These are phyloP conservation scores for Ananas comosus DNA, from an alignment of 176 grass and related monocot genomes.

Conservation along the genomic window DNA sequence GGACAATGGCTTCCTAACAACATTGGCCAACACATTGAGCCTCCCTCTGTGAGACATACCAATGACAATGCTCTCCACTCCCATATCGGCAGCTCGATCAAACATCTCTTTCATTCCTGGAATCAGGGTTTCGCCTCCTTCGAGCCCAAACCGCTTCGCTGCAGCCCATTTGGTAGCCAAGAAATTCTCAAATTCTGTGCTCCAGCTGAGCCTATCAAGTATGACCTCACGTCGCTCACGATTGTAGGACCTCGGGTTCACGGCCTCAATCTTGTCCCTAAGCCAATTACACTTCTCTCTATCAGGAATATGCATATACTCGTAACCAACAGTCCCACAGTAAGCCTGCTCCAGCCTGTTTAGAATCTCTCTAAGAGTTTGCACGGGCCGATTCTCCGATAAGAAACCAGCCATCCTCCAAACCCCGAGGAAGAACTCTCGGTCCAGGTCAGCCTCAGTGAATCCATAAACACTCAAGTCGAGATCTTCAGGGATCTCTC, in stretches of 20 bases:
- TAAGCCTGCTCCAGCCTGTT: slow-evolving; percentile 82
- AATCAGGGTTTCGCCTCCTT: slow-evolving; percentile 83
- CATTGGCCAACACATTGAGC: slow-evolving; percentile 86
- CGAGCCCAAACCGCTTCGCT: slow-evolving; percentile 83
- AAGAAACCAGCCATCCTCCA: slow-evolving; percentile 83
- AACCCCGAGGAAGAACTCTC: slow-evolving; percentile 91
- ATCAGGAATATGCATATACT: slow-evolving; percentile 94
- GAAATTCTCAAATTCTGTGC: slow-evolving; percentile 95
- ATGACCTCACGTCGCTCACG: slow-evolving; percentile 63
- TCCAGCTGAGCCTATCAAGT: slow-evolving; percentile 92
- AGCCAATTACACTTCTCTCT: slow-evolving; percentile 95
- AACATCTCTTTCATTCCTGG: slow-evolving; percentile 99
- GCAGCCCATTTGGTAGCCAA: slow-evolving; percentile 91
- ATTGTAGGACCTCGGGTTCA: slow-evolving; percentile 32
- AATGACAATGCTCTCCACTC: slow-evolving; percentile 83
- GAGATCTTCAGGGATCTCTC: slow-evolving; percentile 49
- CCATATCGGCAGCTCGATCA: slow-evolving; percentile 57
- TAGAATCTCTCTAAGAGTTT: slow-evolving; percentile 75
- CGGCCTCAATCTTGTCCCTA: slow-evolving; percentile 71
- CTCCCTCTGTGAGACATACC: slow-evolving; percentile 97
- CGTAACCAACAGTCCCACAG: slow-evolving; percentile 72
- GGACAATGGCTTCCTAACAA: slow-evolving; percentile 71
- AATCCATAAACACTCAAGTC: slow-evolving; percentile 56
- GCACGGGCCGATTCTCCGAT: slow-evolving; percentile 78
- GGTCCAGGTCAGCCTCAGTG: slow-evolving; percentile 61